These are phyloP conservation scores for Diaporthe capsici DNA, from an alignment of 2,329 filamentous ascomycete species.

Conservation along the genomic window DNA sequence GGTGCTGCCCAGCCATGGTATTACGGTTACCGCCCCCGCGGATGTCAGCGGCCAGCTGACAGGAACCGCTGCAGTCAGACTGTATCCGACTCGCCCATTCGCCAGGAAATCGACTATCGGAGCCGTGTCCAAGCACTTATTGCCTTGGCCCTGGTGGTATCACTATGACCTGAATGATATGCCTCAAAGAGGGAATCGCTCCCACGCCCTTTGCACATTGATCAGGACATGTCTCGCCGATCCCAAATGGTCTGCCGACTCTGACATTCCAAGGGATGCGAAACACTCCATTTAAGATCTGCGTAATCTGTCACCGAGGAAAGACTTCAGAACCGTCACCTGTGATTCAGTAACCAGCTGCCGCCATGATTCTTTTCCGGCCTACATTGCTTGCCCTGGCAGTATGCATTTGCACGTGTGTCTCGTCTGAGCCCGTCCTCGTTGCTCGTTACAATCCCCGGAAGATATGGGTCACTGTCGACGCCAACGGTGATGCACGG, in stretches of 20 bases:
- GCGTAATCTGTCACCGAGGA: not conserved
- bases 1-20: conserved; percentile 14
- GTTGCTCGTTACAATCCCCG: conserved; percentile 50
- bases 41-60: conserved; percentile 24
- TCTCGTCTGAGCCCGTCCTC: not conserved
- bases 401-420: conserved; percentile 56
- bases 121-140: not conserved
- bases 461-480: conserved; percentile 55
- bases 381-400: not conserved
- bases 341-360: not conserved
- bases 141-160: conserved; percentile 1
- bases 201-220: not conserved
- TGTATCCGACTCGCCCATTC: not conserved
- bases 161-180: conserved; percentile 1
- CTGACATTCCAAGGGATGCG: conserved; percentile 13
- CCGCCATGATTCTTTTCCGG: not conserved
- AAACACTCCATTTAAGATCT: not conserved
- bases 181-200: not conserved
- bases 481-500: conserved; percentile 45
- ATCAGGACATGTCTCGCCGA: conserved; percentile 10
- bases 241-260: not conserved
- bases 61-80: conserved; percentile 22
- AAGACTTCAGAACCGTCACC: not conserved
- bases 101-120: conserved; percentile 1
- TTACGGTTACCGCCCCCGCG: not conserved